Conservation (phyloP, 805 yeast genomes). For the Teunomyces funiuensis region DNA sequence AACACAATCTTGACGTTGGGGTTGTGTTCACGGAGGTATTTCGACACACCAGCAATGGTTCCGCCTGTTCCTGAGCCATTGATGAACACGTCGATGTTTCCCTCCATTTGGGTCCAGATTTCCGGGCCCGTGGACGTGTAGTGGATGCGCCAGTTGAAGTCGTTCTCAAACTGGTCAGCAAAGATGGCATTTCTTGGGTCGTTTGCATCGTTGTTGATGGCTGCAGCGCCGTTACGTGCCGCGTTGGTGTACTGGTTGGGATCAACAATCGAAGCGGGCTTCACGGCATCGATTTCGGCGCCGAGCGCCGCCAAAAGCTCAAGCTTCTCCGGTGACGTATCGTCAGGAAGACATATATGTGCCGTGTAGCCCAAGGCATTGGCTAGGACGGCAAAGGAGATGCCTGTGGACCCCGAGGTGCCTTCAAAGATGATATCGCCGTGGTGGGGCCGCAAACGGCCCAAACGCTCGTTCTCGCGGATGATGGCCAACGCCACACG, state of each 20-base stretch:
- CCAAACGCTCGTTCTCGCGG: conserved; percentile 59
- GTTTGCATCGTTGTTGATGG: conserved; percentile 38
- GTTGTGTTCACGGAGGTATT: conserved; percentile 43
- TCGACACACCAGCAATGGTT: conserved; percentile 27
- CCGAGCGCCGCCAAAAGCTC: conserved; percentile 72
- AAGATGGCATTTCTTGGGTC: conserved; percentile 63
- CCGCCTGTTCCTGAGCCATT: conserved; percentile 93
- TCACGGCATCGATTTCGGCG: conserved; percentile 79
- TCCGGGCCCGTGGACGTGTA: conserved; percentile 89
- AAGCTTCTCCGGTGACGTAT: conserved; percentile 82
- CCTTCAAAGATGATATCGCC: conserved; percentile 90
- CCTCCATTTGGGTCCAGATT: conserved; percentile 71
- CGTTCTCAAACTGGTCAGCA: conserved; percentile 96
- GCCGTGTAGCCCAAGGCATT: conserved; percentile 85
- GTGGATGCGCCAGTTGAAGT: conserved; percentile 84
- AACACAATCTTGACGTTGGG: conserved; percentile 52
- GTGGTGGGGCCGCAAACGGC: conserved; percentile 53
- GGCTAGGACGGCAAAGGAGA: conserved; percentile 87
- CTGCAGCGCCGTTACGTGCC: conserved; percentile 68
- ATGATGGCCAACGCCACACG: conserved; percentile 88
- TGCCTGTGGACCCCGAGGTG: conserved; percentile 96
- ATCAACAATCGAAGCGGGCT: conserved; percentile 94
- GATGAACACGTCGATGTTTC: conserved; percentile 69
- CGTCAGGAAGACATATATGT: conserved; percentile 94
- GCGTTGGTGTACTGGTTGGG: conserved; percentile 89